A percentile compares a stretch with the other conserved stretches of the same genome.
These are phyloP conservation scores for Boletus sp. DNA, from an alignment of 768 basidiomycete genomes.

Conservation along the genomic window DNA sequence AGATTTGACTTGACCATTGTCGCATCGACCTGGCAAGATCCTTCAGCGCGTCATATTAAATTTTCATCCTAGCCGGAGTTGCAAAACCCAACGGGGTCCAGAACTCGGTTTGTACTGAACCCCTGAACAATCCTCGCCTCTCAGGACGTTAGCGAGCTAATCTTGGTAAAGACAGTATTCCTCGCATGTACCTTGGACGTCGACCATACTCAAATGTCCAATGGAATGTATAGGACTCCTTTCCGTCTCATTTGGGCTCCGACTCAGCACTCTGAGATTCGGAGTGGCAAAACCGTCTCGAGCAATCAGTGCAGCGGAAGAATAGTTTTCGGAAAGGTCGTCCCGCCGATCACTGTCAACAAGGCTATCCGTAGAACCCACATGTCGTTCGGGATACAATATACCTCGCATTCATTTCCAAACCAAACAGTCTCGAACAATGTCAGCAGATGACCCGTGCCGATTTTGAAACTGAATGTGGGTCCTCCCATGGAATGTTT, in stretches of 20 bases:
- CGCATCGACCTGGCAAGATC: neutral
- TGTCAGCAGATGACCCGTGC: neutral
- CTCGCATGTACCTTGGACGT: neutral
- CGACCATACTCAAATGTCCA: neutral
- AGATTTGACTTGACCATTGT: neutral
- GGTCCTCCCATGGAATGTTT: neutral
- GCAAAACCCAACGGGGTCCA: neutral
- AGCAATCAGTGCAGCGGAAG: neutral
- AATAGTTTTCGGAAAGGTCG: neutral
- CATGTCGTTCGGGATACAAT: neutral
- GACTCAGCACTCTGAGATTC: neutral
- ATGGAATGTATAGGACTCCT: neutral
- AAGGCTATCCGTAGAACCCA: neutral
- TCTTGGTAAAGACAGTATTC: neutral
- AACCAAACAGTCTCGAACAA: neutral
- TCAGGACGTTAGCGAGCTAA: neutral
- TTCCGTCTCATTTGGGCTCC: neutral
- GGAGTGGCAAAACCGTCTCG: neutral
- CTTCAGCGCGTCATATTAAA: neutral
- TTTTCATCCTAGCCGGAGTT: neutral
- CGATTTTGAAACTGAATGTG: neutral
- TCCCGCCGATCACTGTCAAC: neutral
- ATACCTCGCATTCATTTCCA: neutral
- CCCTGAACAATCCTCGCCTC: neutral
- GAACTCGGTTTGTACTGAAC: neutral